phyloP scores from a whole-genome alignment of 2,329 filamentous ascomycete genomes.

The Sporothrix protearum region DNA sequence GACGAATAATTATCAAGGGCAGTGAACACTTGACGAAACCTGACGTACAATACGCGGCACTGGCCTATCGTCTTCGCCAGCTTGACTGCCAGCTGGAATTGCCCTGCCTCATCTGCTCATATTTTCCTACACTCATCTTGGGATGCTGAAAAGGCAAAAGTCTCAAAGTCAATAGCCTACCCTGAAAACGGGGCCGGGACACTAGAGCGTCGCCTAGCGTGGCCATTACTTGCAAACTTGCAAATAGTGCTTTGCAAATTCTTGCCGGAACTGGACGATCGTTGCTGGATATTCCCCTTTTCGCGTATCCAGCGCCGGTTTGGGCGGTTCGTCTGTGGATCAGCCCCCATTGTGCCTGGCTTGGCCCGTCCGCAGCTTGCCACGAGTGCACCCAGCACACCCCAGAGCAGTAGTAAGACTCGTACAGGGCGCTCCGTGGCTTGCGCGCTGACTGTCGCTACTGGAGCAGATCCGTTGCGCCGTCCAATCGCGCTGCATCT shows the following conservation, averaged over 20 bases:
- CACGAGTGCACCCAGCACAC: background rate
- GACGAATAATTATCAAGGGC: too few species aligned
- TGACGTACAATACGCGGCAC: conserved; percentile 1
- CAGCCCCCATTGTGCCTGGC: background rate
- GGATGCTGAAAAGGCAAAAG: background rate
- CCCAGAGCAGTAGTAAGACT: background rate
- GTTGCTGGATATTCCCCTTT: background rate
- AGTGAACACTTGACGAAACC: background rate
- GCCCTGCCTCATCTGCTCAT: background rate
- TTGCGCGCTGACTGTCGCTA: conserved; percentile 12
- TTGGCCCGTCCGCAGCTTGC: background rate
- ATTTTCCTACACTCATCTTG: background rate
- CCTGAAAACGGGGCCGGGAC: background rate
- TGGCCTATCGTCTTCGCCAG: background rate
- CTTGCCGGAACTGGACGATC: conserved; percentile 3
- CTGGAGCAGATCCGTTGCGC: background rate
- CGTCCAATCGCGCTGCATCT: background rate
- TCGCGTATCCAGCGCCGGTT: background rate
- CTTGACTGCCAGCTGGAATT: background rate
- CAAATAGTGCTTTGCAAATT: conserved; percentile 12
- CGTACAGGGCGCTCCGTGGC: conserved; percentile 3
- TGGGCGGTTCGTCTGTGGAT: background rate
- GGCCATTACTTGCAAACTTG: conserved; percentile 14
- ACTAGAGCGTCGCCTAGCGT: conserved; percentile 5
- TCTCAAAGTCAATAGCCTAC: background rate